Percentiles rank a stretch among this genome's conserved stretches.
Evolutionary conservation across 345 rosid genomes (phyloP).

Genomic region (Ceriops tagal): DNA sequence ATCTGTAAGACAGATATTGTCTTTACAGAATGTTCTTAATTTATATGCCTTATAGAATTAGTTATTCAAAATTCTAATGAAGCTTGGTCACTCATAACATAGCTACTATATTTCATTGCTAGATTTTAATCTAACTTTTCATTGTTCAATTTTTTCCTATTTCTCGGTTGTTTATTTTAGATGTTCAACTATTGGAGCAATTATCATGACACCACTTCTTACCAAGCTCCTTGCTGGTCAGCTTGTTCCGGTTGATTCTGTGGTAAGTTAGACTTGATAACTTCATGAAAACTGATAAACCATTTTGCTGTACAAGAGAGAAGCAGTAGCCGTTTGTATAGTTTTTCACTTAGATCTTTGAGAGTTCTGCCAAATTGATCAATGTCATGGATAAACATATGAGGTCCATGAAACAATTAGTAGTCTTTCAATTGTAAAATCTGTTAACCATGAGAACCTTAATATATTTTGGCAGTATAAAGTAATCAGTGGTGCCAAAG

Average conservation of each 20-base stretch:
- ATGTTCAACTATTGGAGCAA: slow-evolving; percentile 97
- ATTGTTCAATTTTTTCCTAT: slow-evolving; percentile 5
- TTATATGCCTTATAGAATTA: neutral
- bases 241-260: slow-evolving; percentile 98
- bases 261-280: slow-evolving; percentile 42
- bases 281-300: neutral
- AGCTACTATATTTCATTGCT: neutral
- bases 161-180: slow-evolving; percentile 31
- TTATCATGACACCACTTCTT: slow-evolving; percentile 95
- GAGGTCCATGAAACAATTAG: neutral
- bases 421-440: neutral
- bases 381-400: neutral
- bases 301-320: neutral
- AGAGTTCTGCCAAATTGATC: neutral
- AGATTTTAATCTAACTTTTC: neutral
- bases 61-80: neutral
- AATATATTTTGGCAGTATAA: no score
- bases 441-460: neutral
- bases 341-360: neutral
- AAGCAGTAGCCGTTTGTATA: neutral
- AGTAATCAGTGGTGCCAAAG: no score
- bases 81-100: neutral
- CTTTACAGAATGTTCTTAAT: no score
- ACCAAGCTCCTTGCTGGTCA: slow-evolving; percentile 99
- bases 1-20: neutral